A percentile compares a stretch with the other conserved stretches of the same genome.
Evolutionary conservation across 139 green algal genomes (phyloP).

Genomic region (Coccomyxa sp.): DNA sequence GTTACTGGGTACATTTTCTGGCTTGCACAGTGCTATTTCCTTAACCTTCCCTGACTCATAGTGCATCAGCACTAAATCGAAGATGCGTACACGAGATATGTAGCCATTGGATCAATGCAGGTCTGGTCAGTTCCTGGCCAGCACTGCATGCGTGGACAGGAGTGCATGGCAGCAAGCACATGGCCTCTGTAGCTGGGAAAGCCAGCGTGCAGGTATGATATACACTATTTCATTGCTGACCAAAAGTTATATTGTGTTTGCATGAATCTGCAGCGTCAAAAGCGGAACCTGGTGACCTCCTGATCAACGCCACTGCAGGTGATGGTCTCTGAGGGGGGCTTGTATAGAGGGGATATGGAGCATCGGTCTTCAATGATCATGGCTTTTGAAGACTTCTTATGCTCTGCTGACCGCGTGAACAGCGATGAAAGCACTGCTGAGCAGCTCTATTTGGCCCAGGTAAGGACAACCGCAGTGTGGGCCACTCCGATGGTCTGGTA

Average conservation of each 20-base stretch:
- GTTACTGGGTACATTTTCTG: too few relatives aligned
- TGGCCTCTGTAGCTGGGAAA: too few relatives aligned
- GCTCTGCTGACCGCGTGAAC: background rate
- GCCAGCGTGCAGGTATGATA: too few relatives aligned
- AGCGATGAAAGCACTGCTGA: background rate
- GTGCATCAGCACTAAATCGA: too few relatives aligned
- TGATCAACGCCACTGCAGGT: slow-evolving; percentile 17
- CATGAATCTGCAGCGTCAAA: background rate
- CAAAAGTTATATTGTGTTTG: background rate
- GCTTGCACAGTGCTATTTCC: too few relatives aligned
- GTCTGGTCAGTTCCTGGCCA: too few relatives aligned
- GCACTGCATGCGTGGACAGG: too few relatives aligned
- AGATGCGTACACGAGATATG: too few relatives aligned
- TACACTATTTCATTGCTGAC: background rate
- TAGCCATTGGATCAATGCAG: too few relatives aligned
- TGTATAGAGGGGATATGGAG: slow-evolving; percentile 51
- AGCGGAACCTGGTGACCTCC: background rate
- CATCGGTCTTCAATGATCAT: slow-evolving; percentile 29
- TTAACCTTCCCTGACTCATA: too few relatives aligned
- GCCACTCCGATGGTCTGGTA: too few relatives aligned
- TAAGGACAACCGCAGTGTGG: slow-evolving; percentile 8
- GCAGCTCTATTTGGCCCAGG: slow-evolving; percentile 20
- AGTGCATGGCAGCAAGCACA: too few relatives aligned
- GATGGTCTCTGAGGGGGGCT: slow-evolving; percentile 19
- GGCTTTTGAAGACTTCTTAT: slow-evolving; percentile 22